Conservation (phyloP, 108 stramenopile genomes). For the Conticribra guillardii region DNA sequence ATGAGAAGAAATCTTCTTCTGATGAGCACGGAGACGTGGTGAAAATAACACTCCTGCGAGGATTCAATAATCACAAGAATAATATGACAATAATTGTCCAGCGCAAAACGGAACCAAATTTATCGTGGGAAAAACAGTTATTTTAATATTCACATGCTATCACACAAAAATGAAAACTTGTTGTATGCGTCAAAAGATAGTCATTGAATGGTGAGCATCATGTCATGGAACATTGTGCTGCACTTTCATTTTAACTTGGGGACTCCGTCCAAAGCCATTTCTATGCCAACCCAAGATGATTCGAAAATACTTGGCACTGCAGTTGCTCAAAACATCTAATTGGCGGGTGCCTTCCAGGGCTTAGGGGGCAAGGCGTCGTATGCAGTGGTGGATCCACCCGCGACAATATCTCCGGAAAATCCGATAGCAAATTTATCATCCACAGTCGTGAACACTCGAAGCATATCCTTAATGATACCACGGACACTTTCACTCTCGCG, state of each 20-base stretch:
- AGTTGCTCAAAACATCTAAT: conserved; percentile 1
- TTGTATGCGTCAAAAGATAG: conserved; percentile 1
- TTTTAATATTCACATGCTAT: background rate
- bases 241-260: background rate
- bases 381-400: conserved; percentile 72
- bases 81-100: too few species aligned
- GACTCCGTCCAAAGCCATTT: too few species aligned
- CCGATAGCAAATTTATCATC: conserved; percentile 55
- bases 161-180: background rate
- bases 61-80: too few species aligned
- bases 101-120: too few species aligned
- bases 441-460: conserved; percentile 67
- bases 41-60: too few species aligned
- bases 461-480: conserved; percentile 75
- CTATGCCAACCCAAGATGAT: too few species aligned
- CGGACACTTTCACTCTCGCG: conserved; percentile 70
- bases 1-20: too few species aligned
- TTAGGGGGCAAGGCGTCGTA: conserved; percentile 79
- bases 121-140: background rate
- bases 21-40: too few species aligned
- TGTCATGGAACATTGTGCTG: background rate
- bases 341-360: conserved; percentile 51
- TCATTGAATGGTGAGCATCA: background rate
- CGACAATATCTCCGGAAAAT: conserved; percentile 76
- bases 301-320: too few species aligned